Base-by-base conservation (phyloP, 306 rosid species). In the Morella rubra region DNA sequence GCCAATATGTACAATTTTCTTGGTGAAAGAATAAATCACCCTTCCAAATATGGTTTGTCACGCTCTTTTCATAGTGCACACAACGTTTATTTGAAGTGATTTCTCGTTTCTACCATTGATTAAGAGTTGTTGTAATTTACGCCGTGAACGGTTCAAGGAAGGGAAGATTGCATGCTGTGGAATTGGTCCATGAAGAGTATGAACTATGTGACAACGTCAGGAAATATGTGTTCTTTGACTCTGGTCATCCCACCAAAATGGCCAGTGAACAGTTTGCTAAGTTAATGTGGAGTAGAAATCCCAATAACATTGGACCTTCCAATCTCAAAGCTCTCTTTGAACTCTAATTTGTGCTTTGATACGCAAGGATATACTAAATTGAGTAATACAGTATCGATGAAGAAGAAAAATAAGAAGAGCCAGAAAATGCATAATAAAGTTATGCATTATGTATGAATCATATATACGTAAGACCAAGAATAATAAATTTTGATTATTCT, bases 91-190 rank as follows among this genome's bases (percentile, higher is more conserved):
- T n/a, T n/a, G n/a, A n/a, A n/a, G n/a, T n/a, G n/a, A n/a, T n/a
- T n/a, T n/a, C n/a, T n/a, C n/a, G n/a, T n/a, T n/a, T n/a, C n/a
- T n/a, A n/a, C n/a, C n/a, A n/a, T n/a, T n/a, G n/a, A n/a, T n/a
- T n/a, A n/a, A n/a, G n/a, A n/a, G n/a, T n/a, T n/a, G n/a, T n/a
- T 46, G 50, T 8, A 46, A 46, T 9, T 46, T 1, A 46, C n/a
- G n/a, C 3, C 52, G 16, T 53, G 13, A 46, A 84, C 85, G 85
- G 16, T 67, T 87, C 49, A 77, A 84, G 53, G 85, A 81, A 52
- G 86, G 76, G 42, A 80, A 77, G 61, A 24, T 3, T 16, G 86
- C 77, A 46, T 84, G 90, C 16, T 87, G 88, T 69, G 90, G 90
- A 8, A 69, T 58, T 19, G 86, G 90, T 12, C 80, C 69, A 9